phyloP scores from a whole-genome alignment of 2,329 filamentous ascomycete genomes.

The Penicillium capsulatum region DNA sequence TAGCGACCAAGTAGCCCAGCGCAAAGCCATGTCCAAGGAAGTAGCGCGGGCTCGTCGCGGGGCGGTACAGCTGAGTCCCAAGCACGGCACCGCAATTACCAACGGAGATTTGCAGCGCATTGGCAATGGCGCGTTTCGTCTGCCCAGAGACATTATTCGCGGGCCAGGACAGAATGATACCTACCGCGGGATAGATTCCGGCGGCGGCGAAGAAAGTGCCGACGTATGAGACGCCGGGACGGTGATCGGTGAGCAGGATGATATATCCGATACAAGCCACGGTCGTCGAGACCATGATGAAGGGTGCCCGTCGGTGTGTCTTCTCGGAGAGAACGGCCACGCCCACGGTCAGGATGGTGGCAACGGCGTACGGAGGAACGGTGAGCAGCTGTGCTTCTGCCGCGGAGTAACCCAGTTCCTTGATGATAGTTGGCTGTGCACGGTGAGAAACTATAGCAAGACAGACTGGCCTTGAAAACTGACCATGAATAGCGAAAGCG shows the following conservation, averaged over 20 bases:
- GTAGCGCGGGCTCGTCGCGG: constrained; percentile 58
- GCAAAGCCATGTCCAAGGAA: constrained; percentile 65
- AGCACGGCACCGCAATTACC: constrained; percentile 66
- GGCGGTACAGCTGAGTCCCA: constrained; percentile 65
- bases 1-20: constrained; percentile 59
- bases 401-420: constrained; percentile 40
- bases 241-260: constrained; percentile 53
- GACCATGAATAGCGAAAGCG: constrained; percentile 37
- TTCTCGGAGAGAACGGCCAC: constrained; percentile 60
- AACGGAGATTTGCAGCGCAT: constrained; percentile 68
- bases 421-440: constrained; percentile 42
- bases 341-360: constrained; percentile 55
- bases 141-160: constrained; percentile 69
- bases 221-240: constrained; percentile 56
- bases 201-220: constrained; percentile 62
- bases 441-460: neutral
- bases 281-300: constrained; percentile 56
- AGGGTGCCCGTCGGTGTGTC: constrained; percentile 55
- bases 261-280: constrained; percentile 62
- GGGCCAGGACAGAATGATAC: constrained; percentile 64
- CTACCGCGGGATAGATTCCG: constrained; percentile 63
- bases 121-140: constrained; percentile 64
- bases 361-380: constrained; percentile 61
- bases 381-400: constrained; percentile 53
- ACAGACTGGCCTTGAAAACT: constrained; percentile 1